phyloP scores from a whole-genome alignment of 1,284 basidiomycete species.

The Puccinia polysora region DNA sequence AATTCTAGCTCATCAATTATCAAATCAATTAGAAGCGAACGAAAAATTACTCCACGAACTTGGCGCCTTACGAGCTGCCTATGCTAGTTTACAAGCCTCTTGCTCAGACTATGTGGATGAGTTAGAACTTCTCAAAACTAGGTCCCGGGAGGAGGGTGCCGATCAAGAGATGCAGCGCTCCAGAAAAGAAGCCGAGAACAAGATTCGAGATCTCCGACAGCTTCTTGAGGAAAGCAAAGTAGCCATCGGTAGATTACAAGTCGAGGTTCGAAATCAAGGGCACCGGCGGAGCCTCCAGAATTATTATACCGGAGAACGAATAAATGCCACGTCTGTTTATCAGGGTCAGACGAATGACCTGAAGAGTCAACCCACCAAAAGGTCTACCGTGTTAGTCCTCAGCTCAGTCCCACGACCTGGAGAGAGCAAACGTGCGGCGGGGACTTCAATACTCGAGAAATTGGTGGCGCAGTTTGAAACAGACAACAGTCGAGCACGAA shows the following conservation, averaged over 20 bases:
- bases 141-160: neutral
- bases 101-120: conserved; percentile 30
- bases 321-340: neutral
- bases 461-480: neutral
- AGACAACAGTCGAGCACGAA: neutral
- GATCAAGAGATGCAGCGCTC: conserved; percentile 1
- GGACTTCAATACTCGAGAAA: neutral
- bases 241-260: conserved; percentile 16
- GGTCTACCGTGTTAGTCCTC: neutral
- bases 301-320: neutral
- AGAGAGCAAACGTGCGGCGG: neutral
- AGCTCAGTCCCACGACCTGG: neutral
- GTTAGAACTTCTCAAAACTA: conserved; percentile 9
- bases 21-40: conserved; percentile 31
- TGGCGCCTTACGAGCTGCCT: conserved; percentile 23
- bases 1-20: conserved; percentile 25
- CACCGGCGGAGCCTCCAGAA: conserved; percentile 25
- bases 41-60: conserved; percentile 40
- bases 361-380: neutral
- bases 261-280: conserved; percentile 12
- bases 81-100: conserved; percentile 24
- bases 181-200: conserved; percentile 15
- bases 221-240: conserved; percentile 28
- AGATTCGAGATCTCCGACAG: conserved; percentile 18
- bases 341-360: neutral